Evolutionary conservation across 306 rosid species (phyloP).

Genomic region (Cyamopsis tetragonoloba): DNA sequence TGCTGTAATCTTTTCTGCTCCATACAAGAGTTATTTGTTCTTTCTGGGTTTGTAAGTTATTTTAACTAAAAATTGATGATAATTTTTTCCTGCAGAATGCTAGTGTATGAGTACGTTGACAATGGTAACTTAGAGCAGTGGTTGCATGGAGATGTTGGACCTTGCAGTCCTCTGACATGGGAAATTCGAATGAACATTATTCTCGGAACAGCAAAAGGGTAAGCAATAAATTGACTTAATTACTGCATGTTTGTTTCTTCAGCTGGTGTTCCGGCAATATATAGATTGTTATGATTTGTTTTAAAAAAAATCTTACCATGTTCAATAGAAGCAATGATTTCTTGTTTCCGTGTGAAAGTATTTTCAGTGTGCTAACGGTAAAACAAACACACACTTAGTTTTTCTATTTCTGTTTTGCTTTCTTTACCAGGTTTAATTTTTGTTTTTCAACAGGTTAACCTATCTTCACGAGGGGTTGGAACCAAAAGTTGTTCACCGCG

Average conservation of each 20-base stretch:
- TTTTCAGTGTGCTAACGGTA: no score
- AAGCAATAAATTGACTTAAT: not conserved
- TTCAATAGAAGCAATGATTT: no score
- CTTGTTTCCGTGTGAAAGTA: no score
- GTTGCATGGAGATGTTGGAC: constrained; percentile 88
- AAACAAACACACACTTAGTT: no score
- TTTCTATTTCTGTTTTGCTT: not conserved
- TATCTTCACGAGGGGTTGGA: constrained; percentile 91
- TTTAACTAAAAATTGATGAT: not conserved
- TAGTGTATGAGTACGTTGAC: constrained; percentile 82
- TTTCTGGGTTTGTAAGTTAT: not conserved
- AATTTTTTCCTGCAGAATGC: constrained; percentile 53
- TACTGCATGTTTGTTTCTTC: no score
- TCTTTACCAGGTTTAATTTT: not conserved
- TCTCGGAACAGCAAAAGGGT: constrained; percentile 86
- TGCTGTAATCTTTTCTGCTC: not conserved
- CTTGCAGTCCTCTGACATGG: constrained; percentile 82
- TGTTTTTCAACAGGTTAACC: constrained; percentile 47
- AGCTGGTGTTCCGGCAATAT: no score
- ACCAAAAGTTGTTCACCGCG: constrained; percentile 94
- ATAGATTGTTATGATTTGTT: no score
- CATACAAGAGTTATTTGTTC: not conserved
- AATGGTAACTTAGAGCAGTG: constrained; percentile 89
- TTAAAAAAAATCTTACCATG: no score
- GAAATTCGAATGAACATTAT: constrained; percentile 77